Evolutionary conservation across 768 basidiomycete species (phyloP), one percentile per base, ranked within the genome.

Genomic region (Floccularia luteovirens): DNA sequence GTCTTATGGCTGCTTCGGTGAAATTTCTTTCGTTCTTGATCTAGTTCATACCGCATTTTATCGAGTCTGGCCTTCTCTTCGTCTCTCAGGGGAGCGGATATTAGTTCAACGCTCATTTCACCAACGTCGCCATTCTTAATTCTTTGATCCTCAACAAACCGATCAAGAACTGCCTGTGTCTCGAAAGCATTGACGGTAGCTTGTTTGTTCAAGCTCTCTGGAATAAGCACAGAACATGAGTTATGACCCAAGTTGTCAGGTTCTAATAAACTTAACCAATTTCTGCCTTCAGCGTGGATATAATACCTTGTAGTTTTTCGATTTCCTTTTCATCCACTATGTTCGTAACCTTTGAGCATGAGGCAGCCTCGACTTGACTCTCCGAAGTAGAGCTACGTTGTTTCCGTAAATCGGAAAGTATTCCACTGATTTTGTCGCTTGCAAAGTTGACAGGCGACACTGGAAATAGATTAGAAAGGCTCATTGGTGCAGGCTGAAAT

Each of bases 11-110:
- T 16, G 79, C 79, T 44, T 79, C 75, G 0, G 77, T 76, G 46
- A 85, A 77, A 43, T 75, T n/a, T 75, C 38, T 63, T 63, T 7
- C 80, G 72, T 47, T 90, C 84, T 13, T 69, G 62, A 36, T 87
- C 79, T 4, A 90, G 74, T 31, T 81, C 72, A 38, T 57, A 59
- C 50, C 61, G 67, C 38, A 79, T 65, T 13, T 54, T 62, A 22
- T 76, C 73, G 23, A 87, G 54, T 21, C 69, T 64, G 36, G 74
- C 68, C 27, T 61, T 68, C 50, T 81, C 76, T 24, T 69, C 68
- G 44, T 84, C 77, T 39, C 59, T 52, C 37, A 67, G 63, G 12
- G 79, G 70, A n/a, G 56, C 64, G 12, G 64, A 66, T 59, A 76
- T 73, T 7, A 77, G 52, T 37, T 80, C 77, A 11, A 74, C 53